Base-by-base conservation (phyloP, 306 rosid genomes). In the Rosa lucieae region DNA sequence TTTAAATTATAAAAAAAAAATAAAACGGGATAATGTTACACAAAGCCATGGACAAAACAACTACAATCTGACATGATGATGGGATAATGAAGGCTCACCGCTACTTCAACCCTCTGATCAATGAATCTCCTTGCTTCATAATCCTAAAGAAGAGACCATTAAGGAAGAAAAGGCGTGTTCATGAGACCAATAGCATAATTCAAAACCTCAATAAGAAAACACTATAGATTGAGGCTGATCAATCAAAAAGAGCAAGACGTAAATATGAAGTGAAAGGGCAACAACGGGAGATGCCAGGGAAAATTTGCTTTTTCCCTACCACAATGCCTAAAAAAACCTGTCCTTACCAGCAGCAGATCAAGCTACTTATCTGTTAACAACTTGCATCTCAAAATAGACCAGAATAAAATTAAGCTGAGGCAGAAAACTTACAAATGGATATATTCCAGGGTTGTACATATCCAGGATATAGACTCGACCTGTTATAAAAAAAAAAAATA, bases 391-490 rank as follows among this genome's bases (percentile, higher is more conserved):
- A 42, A 55, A 65, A 61, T 17, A 67, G 32, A 10, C 51, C 14
- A 53, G 10, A 46, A 35, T n/a, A 48, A 72, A 79, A 13, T 7
- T 1, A 62, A 32, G 59, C 56, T 74, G 4, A 73, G 17, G 77
- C n/a, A 65, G 72, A 76, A 37, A 71, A 84, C 92, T 87, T 84
- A 94, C 97, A 76, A 89, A 74, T 80, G 99, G 99, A 89, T 92
- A 94, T 81, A 94, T 92, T 73, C 90, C 91, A 66, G 99, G 97
- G 85, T 94, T 91, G 90, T 89, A 94, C 91, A 94, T 86, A 80
- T 94, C 99, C 81, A 94, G 84, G 77, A 89, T 86, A 83, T 92
- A 91, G 84, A 91, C 97, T 40, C 94, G 89, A 53, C 86, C 99
- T 94, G 95, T 77, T 74, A 84, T 59, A 78, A 65, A 80, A 80